Conservation (phyloP, 306 rosid genomes). For the Medicago truncatula region DNA sequence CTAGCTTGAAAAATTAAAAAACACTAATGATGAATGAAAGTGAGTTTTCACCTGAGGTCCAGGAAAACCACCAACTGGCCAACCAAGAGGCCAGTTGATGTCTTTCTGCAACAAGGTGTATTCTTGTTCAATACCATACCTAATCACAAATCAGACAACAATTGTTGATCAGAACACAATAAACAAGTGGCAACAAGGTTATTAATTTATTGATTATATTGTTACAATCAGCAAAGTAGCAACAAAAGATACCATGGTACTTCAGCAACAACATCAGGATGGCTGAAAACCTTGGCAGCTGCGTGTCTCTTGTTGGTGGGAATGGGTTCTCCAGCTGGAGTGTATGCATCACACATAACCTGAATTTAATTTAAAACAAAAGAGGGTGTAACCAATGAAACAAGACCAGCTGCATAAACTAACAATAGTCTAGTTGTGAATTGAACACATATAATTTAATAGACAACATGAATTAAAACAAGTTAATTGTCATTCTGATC, state of each 20-base stretch:
- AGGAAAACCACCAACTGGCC: slow-evolving; percentile 72
- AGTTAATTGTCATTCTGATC: too few species aligned
- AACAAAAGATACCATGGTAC: slow-evolving; percentile 51
- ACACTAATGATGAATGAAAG: neutral
- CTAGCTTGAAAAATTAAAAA: neutral
- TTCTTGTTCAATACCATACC: slow-evolving; percentile 88
- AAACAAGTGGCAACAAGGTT: neutral
- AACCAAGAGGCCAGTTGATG: slow-evolving; percentile 64
- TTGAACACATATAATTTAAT: neutral
- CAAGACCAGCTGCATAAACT: neutral
- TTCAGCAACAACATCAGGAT: slow-evolving; percentile 61
- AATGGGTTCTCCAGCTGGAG: slow-evolving; percentile 68
- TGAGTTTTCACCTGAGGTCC: slow-evolving; percentile 59
- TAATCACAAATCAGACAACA: slow-evolving; percentile 43
- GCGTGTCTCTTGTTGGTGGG: slow-evolving; percentile 67
- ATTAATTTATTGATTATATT: neutral
- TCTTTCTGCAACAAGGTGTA: slow-evolving; percentile 69
- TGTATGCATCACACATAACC: slow-evolving; percentile 70
- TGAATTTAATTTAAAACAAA: slow-evolving; percentile 16
- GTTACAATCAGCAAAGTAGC: neutral
- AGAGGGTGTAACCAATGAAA: neutral
- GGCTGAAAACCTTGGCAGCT: slow-evolving; percentile 67
- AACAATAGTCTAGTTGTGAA: neutral
- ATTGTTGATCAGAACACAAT: neutral
- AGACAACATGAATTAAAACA: neutral